phyloP scores from a whole-genome alignment of 1,284 basidiomycete genomes.

The Phellopilus nigrolimitatus region DNA sequence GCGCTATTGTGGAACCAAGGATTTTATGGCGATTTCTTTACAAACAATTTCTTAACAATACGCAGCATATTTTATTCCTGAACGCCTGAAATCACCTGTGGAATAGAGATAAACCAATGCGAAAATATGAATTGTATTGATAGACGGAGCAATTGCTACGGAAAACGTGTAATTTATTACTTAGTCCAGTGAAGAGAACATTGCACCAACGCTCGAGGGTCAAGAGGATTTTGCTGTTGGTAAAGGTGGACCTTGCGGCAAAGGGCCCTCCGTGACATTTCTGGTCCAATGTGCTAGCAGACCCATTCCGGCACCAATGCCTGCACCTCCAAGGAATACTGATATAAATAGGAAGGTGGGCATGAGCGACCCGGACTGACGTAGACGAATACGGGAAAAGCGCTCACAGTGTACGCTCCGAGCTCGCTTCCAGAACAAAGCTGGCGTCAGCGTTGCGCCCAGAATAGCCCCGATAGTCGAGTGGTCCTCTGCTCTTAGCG shows the following conservation, averaged over 20 bases:
- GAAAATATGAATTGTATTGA: too few species aligned
- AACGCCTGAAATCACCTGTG: too few species aligned
- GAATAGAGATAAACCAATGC: too few species aligned
- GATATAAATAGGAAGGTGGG: not conserved
- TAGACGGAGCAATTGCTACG: too few species aligned
- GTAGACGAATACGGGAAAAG: not conserved
- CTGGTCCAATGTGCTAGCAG: conserved; percentile 18
- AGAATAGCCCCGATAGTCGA: conserved; percentile 20
- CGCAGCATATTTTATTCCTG: not conserved
- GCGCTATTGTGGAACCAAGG: not conserved
- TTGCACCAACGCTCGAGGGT: too few species aligned
- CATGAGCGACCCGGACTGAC: not conserved
- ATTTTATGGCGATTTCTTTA: not conserved
- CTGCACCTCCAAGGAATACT: conserved; percentile 20
- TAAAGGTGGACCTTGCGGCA: conserved; percentile 3
- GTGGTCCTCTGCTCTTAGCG: conserved; percentile 19
- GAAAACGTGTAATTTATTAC: too few species aligned
- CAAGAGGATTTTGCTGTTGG: not conserved
- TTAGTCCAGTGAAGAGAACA: too few species aligned
- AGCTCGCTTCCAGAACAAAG: conserved; percentile 20
- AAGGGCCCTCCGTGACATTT: conserved; percentile 10
- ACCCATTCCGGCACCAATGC: conserved; percentile 18
- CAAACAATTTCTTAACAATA: not conserved
- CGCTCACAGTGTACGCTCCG: conserved; percentile 16
- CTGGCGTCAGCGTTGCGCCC: conserved; percentile 15